A percentile compares a stretch with the other conserved stretches of the same genome.
These are phyloP conservation scores for Tylopilus plumbeoviolaceoides DNA, from an alignment of 768 basidiomycete species.

Conservation along the genomic window DNA sequence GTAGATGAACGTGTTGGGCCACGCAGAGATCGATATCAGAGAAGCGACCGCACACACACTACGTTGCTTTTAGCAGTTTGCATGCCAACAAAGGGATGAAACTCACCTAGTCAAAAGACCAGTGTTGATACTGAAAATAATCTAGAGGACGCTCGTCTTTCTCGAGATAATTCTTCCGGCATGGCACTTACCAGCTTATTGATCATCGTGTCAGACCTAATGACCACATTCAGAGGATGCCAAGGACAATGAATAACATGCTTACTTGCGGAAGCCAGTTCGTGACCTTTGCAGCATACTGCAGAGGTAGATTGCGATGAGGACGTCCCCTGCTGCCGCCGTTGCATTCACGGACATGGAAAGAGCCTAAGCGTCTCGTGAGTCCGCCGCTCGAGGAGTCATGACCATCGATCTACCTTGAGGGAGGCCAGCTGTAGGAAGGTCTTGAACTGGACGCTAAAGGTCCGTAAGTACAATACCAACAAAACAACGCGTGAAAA, in stretches of 20 bases:
- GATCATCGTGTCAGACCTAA: slow-evolving; percentile 50
- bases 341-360: slow-evolving; percentile 56
- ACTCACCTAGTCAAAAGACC: slow-evolving; percentile 29
- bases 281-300: slow-evolving; percentile 44
- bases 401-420: slow-evolving; percentile 33
- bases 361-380: slow-evolving; percentile 25
- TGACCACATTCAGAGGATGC: neutral
- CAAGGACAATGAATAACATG: neutral
- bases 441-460: slow-evolving; percentile 39
- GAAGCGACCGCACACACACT: slow-evolving; percentile 57
- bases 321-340: slow-evolving; percentile 47
- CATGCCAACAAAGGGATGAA: neutral
- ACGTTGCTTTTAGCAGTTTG: neutral
- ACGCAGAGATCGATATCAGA: slow-evolving; percentile 51
- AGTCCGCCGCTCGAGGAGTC: neutral
- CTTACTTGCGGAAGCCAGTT: slow-evolving; percentile 49
- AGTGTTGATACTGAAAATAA: slow-evolving; percentile 50
- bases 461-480: slow-evolving; percentile 3
- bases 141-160: slow-evolving; percentile 24
- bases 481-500: neutral
- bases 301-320: slow-evolving; percentile 48
- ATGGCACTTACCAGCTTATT: slow-evolving; percentile 36
- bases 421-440: slow-evolving; percentile 44
- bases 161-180: neutral
- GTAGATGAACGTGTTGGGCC: slow-evolving; percentile 53